phyloP scores from a whole-genome alignment of 2,329 filamentous ascomycete species.

The Torrubiellomyces zombiae region DNA sequence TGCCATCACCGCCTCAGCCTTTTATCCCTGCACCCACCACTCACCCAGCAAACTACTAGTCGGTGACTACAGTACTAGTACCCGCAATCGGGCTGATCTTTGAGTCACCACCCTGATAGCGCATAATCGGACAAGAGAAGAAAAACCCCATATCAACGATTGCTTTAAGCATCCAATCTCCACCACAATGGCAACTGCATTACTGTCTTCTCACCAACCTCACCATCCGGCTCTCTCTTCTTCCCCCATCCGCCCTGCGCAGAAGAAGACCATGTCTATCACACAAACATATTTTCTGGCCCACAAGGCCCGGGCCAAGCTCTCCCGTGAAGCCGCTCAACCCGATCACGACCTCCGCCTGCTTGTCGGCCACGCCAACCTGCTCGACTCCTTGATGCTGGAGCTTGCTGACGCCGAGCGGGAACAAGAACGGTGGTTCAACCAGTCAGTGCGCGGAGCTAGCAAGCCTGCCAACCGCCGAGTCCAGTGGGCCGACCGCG shows the following conservation, averaged over 20 bases:
- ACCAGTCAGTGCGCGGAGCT: constrained; percentile 75
- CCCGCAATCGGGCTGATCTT: constrained; percentile 9
- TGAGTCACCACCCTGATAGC: constrained; percentile 10
- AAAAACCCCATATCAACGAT: constrained; percentile 1
- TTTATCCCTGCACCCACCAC: constrained; percentile 4
- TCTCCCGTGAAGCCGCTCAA: constrained; percentile 76
- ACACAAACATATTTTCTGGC: constrained; percentile 98
- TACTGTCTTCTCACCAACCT: constrained; percentile 10
- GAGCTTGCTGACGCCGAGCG: constrained; percentile 81
- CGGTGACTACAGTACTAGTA: constrained; percentile 5
- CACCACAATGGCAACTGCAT: constrained; percentile 13
- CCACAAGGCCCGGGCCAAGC: constrained; percentile 91
- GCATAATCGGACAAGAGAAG: constrained; percentile 6
- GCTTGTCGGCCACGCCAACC: constrained; percentile 94
- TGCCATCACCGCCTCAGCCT: constrained; percentile 11
- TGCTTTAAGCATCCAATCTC: constrained; percentile 2
- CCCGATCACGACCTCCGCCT: constrained; percentile 89
- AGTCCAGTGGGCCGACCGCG: constrained; percentile 74
- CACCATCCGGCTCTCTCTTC: constrained; percentile 8
- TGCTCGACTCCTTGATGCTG: constrained; percentile 90
- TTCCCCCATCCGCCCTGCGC: constrained; percentile 16
- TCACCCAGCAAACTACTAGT: constrained; percentile 12
- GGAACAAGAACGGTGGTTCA: constrained; percentile 96
- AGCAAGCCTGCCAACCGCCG: constrained; percentile 47
- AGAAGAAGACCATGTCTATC: constrained; percentile 84